phyloP scores from a whole-genome alignment of 257 asterid species.

The Solanum tarijense region DNA sequence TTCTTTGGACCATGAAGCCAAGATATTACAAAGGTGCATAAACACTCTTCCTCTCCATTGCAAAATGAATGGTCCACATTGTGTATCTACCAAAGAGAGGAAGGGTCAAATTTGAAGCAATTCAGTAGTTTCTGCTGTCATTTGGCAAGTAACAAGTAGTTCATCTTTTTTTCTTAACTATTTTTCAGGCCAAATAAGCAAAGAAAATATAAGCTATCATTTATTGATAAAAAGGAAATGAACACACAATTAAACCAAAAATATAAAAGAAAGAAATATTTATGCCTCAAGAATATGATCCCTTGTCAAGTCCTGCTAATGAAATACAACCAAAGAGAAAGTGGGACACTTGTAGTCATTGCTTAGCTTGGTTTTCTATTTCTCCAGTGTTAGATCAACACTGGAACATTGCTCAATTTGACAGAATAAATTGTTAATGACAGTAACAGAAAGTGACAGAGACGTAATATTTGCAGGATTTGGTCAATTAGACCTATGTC shows the following conservation, averaged over 20 bases:
- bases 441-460: not conserved
- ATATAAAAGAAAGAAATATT: not conserved
- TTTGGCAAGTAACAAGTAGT: not conserved
- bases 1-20: conserved; percentile 49
- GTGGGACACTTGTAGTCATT: not conserved
- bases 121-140: not conserved
- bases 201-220: not conserved
- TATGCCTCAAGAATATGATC: not conserved
- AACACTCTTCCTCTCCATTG: conserved; percentile 45
- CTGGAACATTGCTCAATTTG: not conserved
- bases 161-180: not conserved
- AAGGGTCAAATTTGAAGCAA: not conserved
- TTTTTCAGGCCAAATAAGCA: not conserved
- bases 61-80: conserved; percentile 19
- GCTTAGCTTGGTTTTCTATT: not conserved
- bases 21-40: conserved; percentile 35
- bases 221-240: not conserved
- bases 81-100: conserved; percentile 25
- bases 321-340: not conserved
- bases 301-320: not conserved
- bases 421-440: not conserved
- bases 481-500: not conserved
- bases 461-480: not conserved
- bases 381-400: not conserved
- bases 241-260: not conserved